phyloP scores from a whole-genome alignment of 2,329 filamentous ascomycete species.

The Chaetomiaceae sp. region DNA sequence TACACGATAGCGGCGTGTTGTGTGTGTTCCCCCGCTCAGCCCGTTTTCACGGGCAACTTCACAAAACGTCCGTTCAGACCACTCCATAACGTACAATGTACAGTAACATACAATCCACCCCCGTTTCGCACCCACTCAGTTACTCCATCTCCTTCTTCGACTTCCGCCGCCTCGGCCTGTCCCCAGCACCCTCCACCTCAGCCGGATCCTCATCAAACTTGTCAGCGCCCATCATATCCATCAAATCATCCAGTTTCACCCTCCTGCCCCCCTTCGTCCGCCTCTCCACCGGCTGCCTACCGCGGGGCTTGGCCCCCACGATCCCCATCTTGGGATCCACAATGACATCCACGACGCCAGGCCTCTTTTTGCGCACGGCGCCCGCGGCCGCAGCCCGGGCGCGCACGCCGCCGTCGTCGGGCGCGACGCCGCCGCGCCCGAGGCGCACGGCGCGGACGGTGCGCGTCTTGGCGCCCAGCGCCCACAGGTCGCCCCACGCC shows the following conservation, averaged over 20 bases:
- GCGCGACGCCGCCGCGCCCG: conserved; percentile 38
- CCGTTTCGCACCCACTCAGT: background rate
- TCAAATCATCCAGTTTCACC: conserved; percentile 32
- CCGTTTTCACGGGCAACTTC: too few relatives aligned
- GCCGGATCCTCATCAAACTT: conserved; percentile 20
- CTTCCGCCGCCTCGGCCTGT: conserved; percentile 13
- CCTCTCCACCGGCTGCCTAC: conserved; percentile 30
- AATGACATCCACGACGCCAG: conserved; percentile 36
- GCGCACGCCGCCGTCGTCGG: conserved; percentile 43
- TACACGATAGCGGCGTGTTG: too few relatives aligned
- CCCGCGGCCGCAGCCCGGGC: conserved; percentile 29
- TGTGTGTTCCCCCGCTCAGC: too few relatives aligned
- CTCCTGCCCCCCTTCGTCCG: conserved; percentile 38
- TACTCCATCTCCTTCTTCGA: too few relatives aligned
- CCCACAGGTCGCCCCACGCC: conserved; percentile 91
- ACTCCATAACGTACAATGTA: background rate
- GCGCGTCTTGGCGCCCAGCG: conserved; percentile 84
- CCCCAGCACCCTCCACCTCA: conserved; percentile 17
- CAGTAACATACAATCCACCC: background rate
- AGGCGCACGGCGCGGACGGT: conserved; percentile 55
- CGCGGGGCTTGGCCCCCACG: conserved; percentile 29
- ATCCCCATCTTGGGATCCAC: conserved; percentile 32
- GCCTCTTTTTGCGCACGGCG: conserved; percentile 29
- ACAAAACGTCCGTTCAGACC: too few relatives aligned
- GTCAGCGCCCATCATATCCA: conserved; percentile 33